Conservation (phyloP, 2,329 filamentous ascomycete genomes). For the Phialophora chinensis region DNA sequence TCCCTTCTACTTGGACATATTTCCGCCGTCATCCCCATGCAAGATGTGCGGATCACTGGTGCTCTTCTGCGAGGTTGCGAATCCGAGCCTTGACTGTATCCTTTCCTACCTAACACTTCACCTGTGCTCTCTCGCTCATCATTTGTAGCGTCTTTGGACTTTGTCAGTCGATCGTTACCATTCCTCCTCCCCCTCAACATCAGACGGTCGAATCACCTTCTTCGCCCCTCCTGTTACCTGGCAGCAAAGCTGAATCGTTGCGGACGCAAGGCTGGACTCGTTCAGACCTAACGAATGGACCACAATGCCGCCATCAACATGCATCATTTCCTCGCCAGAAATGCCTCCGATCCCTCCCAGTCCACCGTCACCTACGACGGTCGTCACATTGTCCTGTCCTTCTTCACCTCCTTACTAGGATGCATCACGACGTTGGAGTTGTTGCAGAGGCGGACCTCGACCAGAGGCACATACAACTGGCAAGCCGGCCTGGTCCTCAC, state of each 20-base stretch:
- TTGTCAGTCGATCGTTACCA: slow-evolving; percentile 6
- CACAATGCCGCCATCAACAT: slow-evolving; percentile 8
- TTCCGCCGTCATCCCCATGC: slow-evolving; percentile 1
- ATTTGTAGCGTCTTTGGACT: neutral
- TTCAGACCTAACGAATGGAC: slow-evolving; percentile 19
- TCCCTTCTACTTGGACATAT: slow-evolving; percentile 9
- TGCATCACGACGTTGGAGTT: slow-evolving; percentile 81
- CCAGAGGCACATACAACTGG: slow-evolving; percentile 72
- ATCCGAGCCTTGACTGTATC: slow-evolving; percentile 6
- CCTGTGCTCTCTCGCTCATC: slow-evolving; percentile 1
- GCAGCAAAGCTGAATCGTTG: neutral
- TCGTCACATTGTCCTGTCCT: slow-evolving; percentile 65
- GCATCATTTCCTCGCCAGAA: slow-evolving; percentile 3
- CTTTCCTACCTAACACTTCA: slow-evolving; percentile 5
- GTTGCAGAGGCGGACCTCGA: slow-evolving; percentile 75
- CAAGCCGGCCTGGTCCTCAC: slow-evolving; percentile 48
- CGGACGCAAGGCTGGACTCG: neutral
- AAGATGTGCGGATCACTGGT: neutral
- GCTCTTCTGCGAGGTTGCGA: neutral
- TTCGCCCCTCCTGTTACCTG: neutral
- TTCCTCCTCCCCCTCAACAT: neutral
- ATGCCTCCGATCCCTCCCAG: slow-evolving; percentile 3
- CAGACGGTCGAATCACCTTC: neutral
- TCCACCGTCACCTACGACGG: slow-evolving; percentile 30
- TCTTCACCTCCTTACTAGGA: slow-evolving; percentile 74